Evolutionary conservation across 2,329 filamentous ascomycete genomes (phyloP), one percentile per base, ranked within the genome.

Genomic region (Sarocladium brachiariae): DNA sequence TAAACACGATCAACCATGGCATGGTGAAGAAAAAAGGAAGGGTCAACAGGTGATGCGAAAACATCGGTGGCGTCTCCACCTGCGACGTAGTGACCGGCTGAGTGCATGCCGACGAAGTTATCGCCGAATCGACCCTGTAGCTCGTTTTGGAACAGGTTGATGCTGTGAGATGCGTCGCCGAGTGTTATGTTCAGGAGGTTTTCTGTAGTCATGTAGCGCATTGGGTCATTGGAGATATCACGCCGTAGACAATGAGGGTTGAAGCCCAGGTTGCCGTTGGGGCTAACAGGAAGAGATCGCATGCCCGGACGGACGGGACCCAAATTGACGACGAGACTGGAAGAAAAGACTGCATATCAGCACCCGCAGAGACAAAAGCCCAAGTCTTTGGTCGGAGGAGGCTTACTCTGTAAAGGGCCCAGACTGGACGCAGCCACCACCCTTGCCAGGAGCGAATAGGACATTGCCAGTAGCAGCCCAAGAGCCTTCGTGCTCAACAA

Each of bases 351-450:
- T n/a, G 23, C n/a, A n/a, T n/a, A n/a, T n/a, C n/a, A n/a, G n/a
- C n/a, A n/a, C n/a, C n/a, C n/a, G n/a, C n/a, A n/a, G 10, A 25
- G 31, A 31, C 11, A 37, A 9, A 37, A 10, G 34, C 13, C 27
- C 6, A 8, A 41, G 10, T 19, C n/a, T 5, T n/a, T n/a, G 23
- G 33, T 16, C 9, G 24, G 13, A 37, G 56, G n/a, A n/a, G n/a
- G n/a, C 62, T 39, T 53, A 71, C 67, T 78, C 65, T 55, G 66
- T 70, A 63, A 80, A 78, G 0, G 76, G 76, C 0, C 77, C 77
- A 0, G 61, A 64, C 38, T 63, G 58, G 4, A 80, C 61, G 54
- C 76, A 80, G 24, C 76, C 80, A 43, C 80, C 80, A 10, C 80
- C 79, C 8, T 69, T 68, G 14, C 75, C 78, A 70, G 70, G 2